Evolutionary conservation across 2,329 filamentous ascomycete species (phyloP).

Genomic region (Neopestalotiopsis sp.): DNA sequence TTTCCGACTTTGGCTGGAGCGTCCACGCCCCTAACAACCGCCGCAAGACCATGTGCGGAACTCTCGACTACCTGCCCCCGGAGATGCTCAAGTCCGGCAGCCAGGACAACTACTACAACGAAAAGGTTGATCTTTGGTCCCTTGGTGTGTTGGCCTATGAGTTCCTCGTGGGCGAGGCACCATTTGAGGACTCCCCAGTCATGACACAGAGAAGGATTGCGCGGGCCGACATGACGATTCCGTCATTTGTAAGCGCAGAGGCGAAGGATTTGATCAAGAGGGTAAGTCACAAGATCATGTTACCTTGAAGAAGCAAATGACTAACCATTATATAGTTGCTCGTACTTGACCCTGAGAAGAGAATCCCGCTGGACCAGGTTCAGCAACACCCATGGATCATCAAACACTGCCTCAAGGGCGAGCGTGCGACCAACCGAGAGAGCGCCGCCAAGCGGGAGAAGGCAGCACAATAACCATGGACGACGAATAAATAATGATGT

Average conservation of each 20-base stretch:
- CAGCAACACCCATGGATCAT: conserved; percentile 94
- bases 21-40: conserved; percentile 96
- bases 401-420: conserved; percentile 84
- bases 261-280: conserved; percentile 91
- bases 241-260: conserved; percentile 87
- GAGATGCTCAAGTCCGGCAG: conserved; percentile 91
- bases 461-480: conserved; percentile 20
- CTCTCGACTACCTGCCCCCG: conserved; percentile 93
- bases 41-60: conserved; percentile 94
- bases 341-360: conserved; percentile 91
- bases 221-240: conserved; percentile 89
- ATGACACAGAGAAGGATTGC: conserved; percentile 94
- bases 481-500: conserved; percentile 26
- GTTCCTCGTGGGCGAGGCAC: conserved; percentile 93
- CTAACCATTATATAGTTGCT: conserved; percentile 66
- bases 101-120: conserved; percentile 87
- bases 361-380: conserved; percentile 87
- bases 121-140: conserved; percentile 97
- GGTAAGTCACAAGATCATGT: conserved; percentile 54
- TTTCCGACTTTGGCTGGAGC: conserved; percentile 98
- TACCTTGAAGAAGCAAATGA: neutral
- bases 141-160: conserved; percentile 95
- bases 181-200: conserved; percentile 92
- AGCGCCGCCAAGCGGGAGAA: conserved; percentile 44
- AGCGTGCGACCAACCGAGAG: conserved; percentile 51